These are phyloP conservation scores for Rubroboletus satanas DNA, from an alignment of 768 basidiomycete species.

Conservation along the genomic window DNA sequence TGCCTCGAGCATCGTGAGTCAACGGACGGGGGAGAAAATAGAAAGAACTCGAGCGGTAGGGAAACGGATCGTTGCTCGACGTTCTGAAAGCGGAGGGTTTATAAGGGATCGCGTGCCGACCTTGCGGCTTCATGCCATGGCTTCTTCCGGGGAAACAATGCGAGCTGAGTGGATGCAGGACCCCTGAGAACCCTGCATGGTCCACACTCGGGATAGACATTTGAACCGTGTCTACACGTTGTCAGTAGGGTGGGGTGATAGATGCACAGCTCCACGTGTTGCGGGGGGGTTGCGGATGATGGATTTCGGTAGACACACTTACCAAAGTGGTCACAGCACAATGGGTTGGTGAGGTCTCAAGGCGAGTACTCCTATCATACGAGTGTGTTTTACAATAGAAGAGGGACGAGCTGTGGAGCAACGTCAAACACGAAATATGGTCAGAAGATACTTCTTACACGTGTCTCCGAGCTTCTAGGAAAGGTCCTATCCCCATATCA, in stretches of 20 bases:
- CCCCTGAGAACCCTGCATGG: conserved; percentile 19
- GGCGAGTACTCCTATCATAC: not conserved
- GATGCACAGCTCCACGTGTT: conserved; percentile 19
- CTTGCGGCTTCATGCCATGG: conserved; percentile 18
- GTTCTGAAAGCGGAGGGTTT: conserved; percentile 17
- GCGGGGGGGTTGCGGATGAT: conserved; percentile 1
- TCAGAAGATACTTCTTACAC: conserved; percentile 4
- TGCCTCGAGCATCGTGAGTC: conserved; percentile 53
- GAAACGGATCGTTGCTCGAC: conserved; percentile 16
- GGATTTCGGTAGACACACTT: not conserved
- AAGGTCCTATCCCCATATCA: not conserved
- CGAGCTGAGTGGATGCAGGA: conserved; percentile 9
- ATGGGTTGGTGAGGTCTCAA: not conserved
- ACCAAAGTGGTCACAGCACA: conserved; percentile 2
- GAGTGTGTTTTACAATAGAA: not conserved
- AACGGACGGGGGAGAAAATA: not conserved
- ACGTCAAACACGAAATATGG: not conserved
- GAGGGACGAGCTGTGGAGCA: not conserved
- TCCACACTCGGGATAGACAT: conserved; percentile 3
- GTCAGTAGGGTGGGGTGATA: not conserved
- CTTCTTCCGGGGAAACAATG: conserved; percentile 27
- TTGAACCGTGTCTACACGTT: conserved; percentile 14
- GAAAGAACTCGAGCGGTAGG: conserved; percentile 7
- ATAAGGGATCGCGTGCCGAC: conserved; percentile 28
- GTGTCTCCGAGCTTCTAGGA: not conserved